phyloP scores from a whole-genome alignment of 345 rosid species.

The Gossypium herbaceum region DNA sequence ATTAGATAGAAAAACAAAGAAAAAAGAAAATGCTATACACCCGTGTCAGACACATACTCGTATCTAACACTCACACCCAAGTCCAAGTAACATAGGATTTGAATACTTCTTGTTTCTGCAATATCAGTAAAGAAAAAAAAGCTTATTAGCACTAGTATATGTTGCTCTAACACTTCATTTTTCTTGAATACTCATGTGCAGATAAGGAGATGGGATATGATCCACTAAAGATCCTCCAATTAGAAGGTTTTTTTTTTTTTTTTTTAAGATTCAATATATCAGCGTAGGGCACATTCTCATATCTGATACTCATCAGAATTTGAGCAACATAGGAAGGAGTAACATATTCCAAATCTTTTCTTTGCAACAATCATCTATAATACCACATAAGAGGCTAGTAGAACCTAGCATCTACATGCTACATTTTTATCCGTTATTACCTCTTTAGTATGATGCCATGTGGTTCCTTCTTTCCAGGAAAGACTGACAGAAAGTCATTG shows the following conservation, averaged over 20 bases:
- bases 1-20: not conserved
- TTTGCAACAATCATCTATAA: not conserved
- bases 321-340: not conserved
- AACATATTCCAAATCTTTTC: not conserved
- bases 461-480: slow-evolving; percentile 63
- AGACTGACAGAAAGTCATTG: slow-evolving; percentile 59
- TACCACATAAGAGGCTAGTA: not conserved
- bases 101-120: too few relatives aligned
- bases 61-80: too few relatives aligned
- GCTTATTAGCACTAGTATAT: too few relatives aligned
- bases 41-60: too few relatives aligned
- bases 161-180: too few relatives aligned
- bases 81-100: too few relatives aligned
- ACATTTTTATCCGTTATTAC: slow-evolving; percentile 36
- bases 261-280: not conserved
- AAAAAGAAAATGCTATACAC: too few relatives aligned
- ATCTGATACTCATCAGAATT: not conserved
- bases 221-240: not conserved
- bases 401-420: not conserved
- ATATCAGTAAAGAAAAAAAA: too few relatives aligned
- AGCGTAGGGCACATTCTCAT: not conserved
- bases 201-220: not conserved
- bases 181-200: not conserved
- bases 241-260: not conserved
- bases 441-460: slow-evolving; percentile 57